Evolutionary conservation across 306 rosid species (phyloP).

Genomic region (Medicago ruthenica): DNA sequence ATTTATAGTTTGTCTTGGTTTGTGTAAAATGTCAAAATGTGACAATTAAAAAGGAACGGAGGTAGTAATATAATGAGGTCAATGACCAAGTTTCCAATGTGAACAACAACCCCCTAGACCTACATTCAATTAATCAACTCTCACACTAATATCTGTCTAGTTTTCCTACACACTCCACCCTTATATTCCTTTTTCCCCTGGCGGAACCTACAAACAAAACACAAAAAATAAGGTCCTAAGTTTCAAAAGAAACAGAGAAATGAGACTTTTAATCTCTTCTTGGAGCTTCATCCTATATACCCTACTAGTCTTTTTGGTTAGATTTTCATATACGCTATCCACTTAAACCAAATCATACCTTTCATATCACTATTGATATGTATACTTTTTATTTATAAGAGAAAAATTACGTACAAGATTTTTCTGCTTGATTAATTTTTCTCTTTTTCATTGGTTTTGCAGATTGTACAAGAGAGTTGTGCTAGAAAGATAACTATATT

Average conservation of each 20-base stretch:
- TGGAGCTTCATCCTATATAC: constrained; percentile 49
- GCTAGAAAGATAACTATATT: constrained; percentile 48
- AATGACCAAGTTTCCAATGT: background rate
- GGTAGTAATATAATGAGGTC: background rate
- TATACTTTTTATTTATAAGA: background rate
- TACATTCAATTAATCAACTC: background rate
- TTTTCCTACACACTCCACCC: constrained; percentile 9
- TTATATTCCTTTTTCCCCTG: constrained; percentile 11
- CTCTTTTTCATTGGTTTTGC: constrained; percentile 30
- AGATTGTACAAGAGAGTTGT: constrained; percentile 44
- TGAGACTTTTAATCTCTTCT: constrained; percentile 41
- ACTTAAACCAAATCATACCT: background rate
- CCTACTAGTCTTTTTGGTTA: constrained; percentile 50
- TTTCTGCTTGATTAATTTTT: background rate
- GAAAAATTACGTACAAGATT: background rate
- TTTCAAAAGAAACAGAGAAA: constrained; percentile 42
- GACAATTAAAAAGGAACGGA: too few relatives aligned
- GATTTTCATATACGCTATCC: constrained; percentile 15
- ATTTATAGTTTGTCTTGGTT: too few relatives aligned
- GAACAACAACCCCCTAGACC: background rate
- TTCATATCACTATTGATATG: too few relatives aligned
- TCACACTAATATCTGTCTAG: constrained; percentile 5
- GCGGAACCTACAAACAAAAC: background rate
- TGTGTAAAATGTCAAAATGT: too few relatives aligned
- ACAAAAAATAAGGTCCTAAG: background rate